Percentiles rank a stretch among this genome's conserved stretches.
Evolutionary conservation across 208 protist species (phyloP).

Genomic region (Acanthamoeba sp.): DNA sequence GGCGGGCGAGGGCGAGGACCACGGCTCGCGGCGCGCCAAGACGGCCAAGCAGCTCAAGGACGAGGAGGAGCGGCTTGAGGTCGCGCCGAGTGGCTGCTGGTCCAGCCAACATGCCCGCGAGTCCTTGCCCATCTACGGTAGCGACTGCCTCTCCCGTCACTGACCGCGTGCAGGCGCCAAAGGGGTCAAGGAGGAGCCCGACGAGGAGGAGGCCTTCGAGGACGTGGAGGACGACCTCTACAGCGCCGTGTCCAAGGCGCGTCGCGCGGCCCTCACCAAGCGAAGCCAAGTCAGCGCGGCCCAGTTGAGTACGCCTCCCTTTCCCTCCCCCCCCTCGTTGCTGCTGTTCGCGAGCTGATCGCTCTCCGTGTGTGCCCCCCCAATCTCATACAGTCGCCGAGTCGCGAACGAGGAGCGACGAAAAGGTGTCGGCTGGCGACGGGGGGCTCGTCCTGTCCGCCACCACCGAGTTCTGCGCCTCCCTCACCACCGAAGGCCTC

Average conservation of each 20-base stretch:
- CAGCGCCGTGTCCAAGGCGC: conserved; percentile 31
- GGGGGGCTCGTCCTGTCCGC: not conserved
- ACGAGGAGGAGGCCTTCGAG: not conserved
- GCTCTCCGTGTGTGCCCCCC: not conserved
- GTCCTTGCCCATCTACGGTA: conserved; percentile 11
- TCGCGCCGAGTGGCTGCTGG: conserved; percentile 6
- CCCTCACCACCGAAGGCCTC: conserved; percentile 26
- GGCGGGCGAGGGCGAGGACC: not conserved
- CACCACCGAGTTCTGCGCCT: conserved; percentile 51
- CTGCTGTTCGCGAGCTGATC: not conserved
- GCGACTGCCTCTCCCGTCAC: no score
- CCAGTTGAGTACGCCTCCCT: not conserved
- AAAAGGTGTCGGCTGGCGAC: not conserved
- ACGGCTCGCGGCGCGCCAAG: conserved; percentile 5
- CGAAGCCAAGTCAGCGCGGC: not conserved
- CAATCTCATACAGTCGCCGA: not conserved
- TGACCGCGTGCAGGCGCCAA: not conserved
- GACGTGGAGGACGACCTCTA: conserved; percentile 51
- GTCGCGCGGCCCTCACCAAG: conserved; percentile 1
- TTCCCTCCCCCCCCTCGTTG: not conserved
- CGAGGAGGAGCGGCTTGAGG: not conserved
- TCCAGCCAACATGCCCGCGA: conserved; percentile 34
- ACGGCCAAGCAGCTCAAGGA: conserved; percentile 13
- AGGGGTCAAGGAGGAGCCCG: conserved; percentile 20
- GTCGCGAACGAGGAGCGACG: not conserved